Percentiles rank a stretch among this genome's conserved stretches.
Evolutionary conservation across 768 basidiomycete genomes (phyloP).

Genomic region (Phaffia australis): DNA sequence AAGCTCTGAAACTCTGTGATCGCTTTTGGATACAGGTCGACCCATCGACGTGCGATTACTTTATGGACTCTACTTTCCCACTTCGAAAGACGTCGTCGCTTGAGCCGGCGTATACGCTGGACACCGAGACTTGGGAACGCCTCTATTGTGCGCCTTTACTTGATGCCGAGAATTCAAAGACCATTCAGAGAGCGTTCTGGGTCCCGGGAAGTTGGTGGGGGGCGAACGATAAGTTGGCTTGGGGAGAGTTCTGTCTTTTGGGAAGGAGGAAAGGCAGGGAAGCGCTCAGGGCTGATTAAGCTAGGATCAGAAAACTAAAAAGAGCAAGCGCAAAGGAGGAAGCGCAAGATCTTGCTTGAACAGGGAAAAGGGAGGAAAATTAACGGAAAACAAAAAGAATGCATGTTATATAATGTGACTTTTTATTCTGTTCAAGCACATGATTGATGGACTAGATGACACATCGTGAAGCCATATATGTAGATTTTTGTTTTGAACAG

Average conservation of each 20-base stretch:
- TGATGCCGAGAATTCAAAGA: slow-evolving; percentile 61
- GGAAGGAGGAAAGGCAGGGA: slow-evolving; percentile 37
- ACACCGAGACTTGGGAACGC: slow-evolving; percentile 63
- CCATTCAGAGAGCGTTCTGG: slow-evolving; percentile 68
- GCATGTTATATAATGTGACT: too few relatives aligned
- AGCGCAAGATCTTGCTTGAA: too few relatives aligned
- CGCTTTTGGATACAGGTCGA: slow-evolving; percentile 45
- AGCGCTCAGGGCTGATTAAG: too few relatives aligned
- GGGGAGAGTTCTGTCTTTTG: slow-evolving; percentile 84
- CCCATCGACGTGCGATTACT: slow-evolving; percentile 66
- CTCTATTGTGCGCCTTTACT: slow-evolving; percentile 73
- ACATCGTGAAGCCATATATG: too few relatives aligned
- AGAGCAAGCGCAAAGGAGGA: too few relatives aligned
- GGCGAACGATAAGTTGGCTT: slow-evolving; percentile 62
- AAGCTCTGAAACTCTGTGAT: neutral
- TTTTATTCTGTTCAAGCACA: too few relatives aligned
- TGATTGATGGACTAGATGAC: too few relatives aligned
- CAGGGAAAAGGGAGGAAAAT: too few relatives aligned
- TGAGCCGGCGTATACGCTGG: slow-evolving; percentile 71
- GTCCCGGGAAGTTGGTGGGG: slow-evolving; percentile 49
- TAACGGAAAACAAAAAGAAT: too few relatives aligned
- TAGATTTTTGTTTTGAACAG: too few relatives aligned
- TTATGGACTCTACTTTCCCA: slow-evolving; percentile 84
- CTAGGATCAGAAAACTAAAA: too few relatives aligned
- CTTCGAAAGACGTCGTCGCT: slow-evolving; percentile 45